These are phyloP conservation scores for Geotrichum histeridarum DNA, from an alignment of 1,139 yeast species.

Conservation along the genomic window DNA sequence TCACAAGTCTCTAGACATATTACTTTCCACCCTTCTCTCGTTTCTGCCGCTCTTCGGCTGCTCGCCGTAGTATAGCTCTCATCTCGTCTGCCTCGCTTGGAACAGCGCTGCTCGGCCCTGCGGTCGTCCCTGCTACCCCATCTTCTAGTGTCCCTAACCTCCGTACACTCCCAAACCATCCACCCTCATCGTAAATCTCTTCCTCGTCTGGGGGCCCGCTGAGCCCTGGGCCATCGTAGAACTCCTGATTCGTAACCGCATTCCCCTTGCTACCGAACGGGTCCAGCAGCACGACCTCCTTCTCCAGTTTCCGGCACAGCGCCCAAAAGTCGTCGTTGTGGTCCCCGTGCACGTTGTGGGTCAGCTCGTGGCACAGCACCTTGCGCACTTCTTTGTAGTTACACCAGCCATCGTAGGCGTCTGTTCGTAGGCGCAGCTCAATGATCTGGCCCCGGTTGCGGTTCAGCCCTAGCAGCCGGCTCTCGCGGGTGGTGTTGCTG, in stretches of 20 bases:
- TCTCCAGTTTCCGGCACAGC: constrained; percentile 35
- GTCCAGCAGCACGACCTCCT: constrained; percentile 36
- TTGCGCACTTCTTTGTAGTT: constrained; percentile 36
- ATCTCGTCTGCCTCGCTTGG: constrained; percentile 17
- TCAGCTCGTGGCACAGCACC: constrained; percentile 41
- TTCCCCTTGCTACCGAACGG: constrained; percentile 31
- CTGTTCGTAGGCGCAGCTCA: constrained; percentile 40
- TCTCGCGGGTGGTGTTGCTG: constrained; percentile 34
- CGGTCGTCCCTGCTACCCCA: neutral
- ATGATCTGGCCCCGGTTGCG: constrained; percentile 38
- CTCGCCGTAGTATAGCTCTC: constrained; percentile 26
- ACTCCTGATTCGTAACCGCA: constrained; percentile 21
- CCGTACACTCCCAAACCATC: constrained; percentile 27
- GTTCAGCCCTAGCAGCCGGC: constrained; percentile 37
- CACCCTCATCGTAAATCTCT: constrained; percentile 30
- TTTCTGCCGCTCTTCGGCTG: constrained; percentile 26
- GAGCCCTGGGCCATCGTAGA: constrained; percentile 27
- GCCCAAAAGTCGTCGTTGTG: constrained; percentile 40
- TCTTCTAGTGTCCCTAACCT: constrained; percentile 2
- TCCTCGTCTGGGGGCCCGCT: constrained; percentile 19
- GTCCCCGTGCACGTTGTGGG: constrained; percentile 39
- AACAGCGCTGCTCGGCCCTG: neutral
- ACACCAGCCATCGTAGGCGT: constrained; percentile 40
- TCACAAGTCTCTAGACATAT: neutral
- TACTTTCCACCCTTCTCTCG: constrained; percentile 3